Evolutionary conservation across 78 protist genomes (phyloP), one percentile per base, ranked within the genome.

Genomic region (Anaeramoeba ignava): DNA sequence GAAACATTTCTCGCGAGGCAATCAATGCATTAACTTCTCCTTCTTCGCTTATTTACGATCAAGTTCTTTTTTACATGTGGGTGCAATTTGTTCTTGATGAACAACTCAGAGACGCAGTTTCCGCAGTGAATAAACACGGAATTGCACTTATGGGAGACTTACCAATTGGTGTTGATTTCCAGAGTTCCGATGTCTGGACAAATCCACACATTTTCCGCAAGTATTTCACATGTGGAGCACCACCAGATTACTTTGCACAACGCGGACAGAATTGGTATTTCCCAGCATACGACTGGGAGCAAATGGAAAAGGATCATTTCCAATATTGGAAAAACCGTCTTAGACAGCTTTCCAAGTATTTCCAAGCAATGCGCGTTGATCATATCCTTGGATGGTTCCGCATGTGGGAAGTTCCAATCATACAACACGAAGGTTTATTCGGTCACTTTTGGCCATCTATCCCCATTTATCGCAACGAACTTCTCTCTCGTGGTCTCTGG

Each of bases 251-350:
- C 80, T n/a, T 3, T 0, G 85, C 93, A 38, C 93, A 41, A 73
- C 42, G 42, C 40, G 95, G 93, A 78, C 97, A 94, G 91, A 92
- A 92, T 84, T 94, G 97, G 97, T 92, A 90, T 33, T 94, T 94
- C 90, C 97, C 97, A 81, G 90, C 97, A 0, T 94, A 94, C 88
- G 88, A 91, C 83, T 94, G 94, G 95, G 93, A 85, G 36, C 86
- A 40, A 2, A 92, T 92, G 93, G 79, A 39, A 54, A 79, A 81
- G 42, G 94, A 94, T 81, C 87, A 85, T 54, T 92, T 85, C 87
- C 82, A n/a, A 33, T 94, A 95, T 95, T 94, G 95, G 95, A n/a
- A 85, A n/a, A 17, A 41, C 8, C 68, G 97, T 33, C 85, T 94
- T 33, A 83, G 82, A 39, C 89, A 85, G 42, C 89, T 92, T 93